A percentile compares a stretch with the other conserved stretches of the same genome.
These are phyloP conservation scores for Pugionium cornutum DNA, from an alignment of 345 rosid species.

Conservation along the genomic window DNA sequence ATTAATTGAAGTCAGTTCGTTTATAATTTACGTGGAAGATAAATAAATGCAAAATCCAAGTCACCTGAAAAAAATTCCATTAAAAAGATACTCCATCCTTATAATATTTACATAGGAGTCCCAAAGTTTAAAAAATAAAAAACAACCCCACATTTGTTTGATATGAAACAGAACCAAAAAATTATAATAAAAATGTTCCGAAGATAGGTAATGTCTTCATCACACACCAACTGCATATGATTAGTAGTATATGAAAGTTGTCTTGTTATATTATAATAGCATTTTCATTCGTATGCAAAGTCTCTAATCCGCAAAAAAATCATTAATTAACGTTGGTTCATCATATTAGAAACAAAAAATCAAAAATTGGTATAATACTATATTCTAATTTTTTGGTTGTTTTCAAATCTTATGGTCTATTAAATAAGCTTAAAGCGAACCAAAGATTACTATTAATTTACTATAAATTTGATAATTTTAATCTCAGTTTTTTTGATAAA, in stretches of 20 bases:
- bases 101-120: conserved; percentile 4
- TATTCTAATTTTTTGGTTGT: no score
- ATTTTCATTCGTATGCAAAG: no score
- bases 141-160: conserved; percentile 8
- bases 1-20: conserved; percentile 31
- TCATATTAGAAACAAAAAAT: no score
- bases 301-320: no score
- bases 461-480: not conserved
- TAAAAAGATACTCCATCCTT: not conserved
- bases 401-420: no score
- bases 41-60: conserved; percentile 31
- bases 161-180: not conserved
- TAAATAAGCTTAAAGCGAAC: not conserved
- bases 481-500: not conserved
- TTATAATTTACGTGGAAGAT: conserved; percentile 25
- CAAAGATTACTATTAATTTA: not conserved
- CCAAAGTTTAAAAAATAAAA: not conserved
- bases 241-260: not conserved
- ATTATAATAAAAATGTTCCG: not conserved
- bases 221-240: conserved; percentile 26
- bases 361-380: no score
- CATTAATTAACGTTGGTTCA: no score
- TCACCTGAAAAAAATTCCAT: conserved; percentile 23
- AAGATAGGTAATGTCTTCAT: conserved; percentile 23
- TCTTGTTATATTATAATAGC: not conserved